A percentile compares a stretch with the other conserved stretches of the same genome.
These are phyloP conservation scores for Dioszegia hungarica DNA, from an alignment of 768 basidiomycete genomes.

Conservation along the genomic window DNA sequence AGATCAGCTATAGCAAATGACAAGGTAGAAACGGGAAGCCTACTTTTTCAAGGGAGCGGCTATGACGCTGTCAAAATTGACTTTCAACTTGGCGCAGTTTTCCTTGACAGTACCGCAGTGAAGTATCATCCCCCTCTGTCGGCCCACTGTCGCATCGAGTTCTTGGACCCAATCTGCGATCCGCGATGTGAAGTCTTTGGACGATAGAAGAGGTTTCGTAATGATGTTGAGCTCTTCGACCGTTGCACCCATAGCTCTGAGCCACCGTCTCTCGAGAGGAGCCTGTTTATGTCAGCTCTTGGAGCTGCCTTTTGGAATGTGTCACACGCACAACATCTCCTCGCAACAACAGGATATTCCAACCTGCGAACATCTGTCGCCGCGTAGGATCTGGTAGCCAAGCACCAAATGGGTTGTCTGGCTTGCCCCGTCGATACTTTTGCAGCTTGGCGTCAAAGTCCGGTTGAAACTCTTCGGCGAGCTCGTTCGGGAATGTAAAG, in stretches of 20 bases:
- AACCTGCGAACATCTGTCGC: slow-evolving; percentile 24
- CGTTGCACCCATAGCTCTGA: slow-evolving; percentile 36
- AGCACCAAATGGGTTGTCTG: slow-evolving; percentile 2
- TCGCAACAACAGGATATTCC: slow-evolving; percentile 33
- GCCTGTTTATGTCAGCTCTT: not conserved
- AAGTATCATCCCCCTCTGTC: slow-evolving; percentile 16
- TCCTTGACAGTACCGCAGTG: slow-evolving; percentile 18
- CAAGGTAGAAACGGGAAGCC: too few species aligned
- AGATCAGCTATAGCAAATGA: too few species aligned
- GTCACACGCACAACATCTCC: slow-evolving; percentile 13
- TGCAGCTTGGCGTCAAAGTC: too few species aligned
- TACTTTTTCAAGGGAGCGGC: slow-evolving; percentile 18
- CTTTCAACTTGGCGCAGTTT: slow-evolving; percentile 9
- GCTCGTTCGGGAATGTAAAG: slow-evolving; percentile 29
- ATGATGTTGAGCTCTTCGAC: slow-evolving; percentile 30
- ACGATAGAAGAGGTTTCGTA: slow-evolving; percentile 8
- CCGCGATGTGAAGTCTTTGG: slow-evolving; percentile 17
- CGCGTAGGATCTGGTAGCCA: slow-evolving; percentile 32
- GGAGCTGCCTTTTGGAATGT: not conserved
- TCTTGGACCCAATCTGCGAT: slow-evolving; percentile 20
- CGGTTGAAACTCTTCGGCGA: too few species aligned
- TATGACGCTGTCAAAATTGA: slow-evolving; percentile 16
- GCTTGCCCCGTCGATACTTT: too few species aligned
- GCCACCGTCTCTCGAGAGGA: slow-evolving; percentile 27
- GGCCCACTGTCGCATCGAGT: slow-evolving; percentile 11